Evolutionary conservation across 352 stramenopile species (phyloP), one percentile per base, ranked within the genome.

Genomic region (Globisporangium heterothallicum): DNA sequence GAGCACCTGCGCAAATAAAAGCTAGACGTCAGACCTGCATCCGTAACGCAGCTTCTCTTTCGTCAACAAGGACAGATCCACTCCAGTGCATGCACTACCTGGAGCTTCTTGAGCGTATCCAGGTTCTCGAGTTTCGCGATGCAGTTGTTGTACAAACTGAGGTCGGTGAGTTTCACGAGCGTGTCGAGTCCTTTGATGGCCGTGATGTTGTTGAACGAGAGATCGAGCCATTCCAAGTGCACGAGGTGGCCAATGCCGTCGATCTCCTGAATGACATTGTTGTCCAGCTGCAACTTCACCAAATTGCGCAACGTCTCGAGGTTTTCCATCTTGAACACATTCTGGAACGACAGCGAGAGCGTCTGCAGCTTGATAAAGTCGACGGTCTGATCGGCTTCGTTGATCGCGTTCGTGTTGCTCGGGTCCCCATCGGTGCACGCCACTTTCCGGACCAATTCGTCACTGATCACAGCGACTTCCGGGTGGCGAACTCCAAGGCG

Each of bases 181-280:
- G 78, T 87, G n/a, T 97, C 87, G 14, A 98, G 70, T 0, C 93
- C 93, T 32, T 91, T 79, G 60, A 98, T 97, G 24, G 55, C 61
- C 3, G 73, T 79, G 63, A 98, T 97, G 65, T 94, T 96, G 69
- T 98, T 98, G 70, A 98, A 98, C 25, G 79, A 95, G 8, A 98
- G 59, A 64, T 98, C 93, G 40, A 98, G 81, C 92, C 92, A 97
- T 49, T 88, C 77, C 32, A 98, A 70, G 30, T 93, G 81, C 29
- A 86, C 77, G 22, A 97, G 66, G 58, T 96, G 86, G 1, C 46
- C 61, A 29, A 97, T 88, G 25, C 88, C 87, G 21, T 88, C 70
- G 53, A 98, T 97, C 51, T 90, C 79, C 50, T 95, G 72, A 49
- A 98, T 93, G 42, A 96, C 81, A 45, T 98, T 98, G 73, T 98